These are phyloP conservation scores for Kwoniella sp. DNA, from an alignment of 768 basidiomycete species.

Conservation along the genomic window DNA sequence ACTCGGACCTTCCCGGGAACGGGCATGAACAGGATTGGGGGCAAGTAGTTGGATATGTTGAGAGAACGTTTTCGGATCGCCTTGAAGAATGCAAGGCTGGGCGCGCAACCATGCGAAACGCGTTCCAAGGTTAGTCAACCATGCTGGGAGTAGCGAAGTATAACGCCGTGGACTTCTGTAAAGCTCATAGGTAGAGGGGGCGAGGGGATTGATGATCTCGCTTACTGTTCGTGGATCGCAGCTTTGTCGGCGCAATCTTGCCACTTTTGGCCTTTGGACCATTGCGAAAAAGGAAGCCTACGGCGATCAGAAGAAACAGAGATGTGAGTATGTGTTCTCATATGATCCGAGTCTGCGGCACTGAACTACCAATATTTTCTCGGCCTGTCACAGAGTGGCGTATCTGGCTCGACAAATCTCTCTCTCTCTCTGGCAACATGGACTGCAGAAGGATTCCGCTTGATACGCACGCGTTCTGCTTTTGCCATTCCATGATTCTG, in stretches of 20 bases:
- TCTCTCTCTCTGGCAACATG: no score
- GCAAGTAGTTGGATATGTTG: conserved; percentile 11
- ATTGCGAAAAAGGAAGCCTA: conserved; percentile 9
- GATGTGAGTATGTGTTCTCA: neutral
- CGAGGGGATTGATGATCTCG: neutral
- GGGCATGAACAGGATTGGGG: neutral
- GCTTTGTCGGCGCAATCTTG: neutral
- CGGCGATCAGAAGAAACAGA: neutral
- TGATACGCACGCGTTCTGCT: conserved; percentile 17
- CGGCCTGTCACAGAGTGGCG: no score
- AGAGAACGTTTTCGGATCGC: conserved; percentile 15
- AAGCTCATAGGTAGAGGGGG: no score
- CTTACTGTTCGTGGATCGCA: conserved; percentile 10
- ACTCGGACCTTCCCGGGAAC: conserved; percentile 4
- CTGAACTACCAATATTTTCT: neutral
- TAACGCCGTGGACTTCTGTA: no score
- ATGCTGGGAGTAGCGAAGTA: neutral
- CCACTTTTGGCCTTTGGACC: conserved; percentile 10
- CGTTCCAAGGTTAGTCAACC: neutral
- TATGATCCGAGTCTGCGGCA: neutral
- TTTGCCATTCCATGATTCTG: conserved; percentile 13
- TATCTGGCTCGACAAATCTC: no score
- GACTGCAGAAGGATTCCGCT: no score
- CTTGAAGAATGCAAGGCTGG: conserved; percentile 10
- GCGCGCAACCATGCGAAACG: neutral